Evolutionary conservation across 106 monocot genomes (phyloP).

Genomic region (Triglochin maritima): DNA sequence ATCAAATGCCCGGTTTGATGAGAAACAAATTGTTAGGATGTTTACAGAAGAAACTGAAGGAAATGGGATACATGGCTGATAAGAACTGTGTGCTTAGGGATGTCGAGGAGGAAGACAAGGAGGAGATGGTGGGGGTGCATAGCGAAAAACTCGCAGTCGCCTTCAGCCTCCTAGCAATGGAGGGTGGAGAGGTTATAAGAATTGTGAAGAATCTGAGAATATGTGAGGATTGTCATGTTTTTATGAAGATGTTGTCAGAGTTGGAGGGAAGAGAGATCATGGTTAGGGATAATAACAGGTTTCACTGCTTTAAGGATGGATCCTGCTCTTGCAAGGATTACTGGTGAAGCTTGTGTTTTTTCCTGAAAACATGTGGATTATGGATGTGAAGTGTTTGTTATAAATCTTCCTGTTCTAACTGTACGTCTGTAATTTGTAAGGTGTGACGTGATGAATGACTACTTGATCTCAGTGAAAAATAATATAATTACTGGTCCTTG

Average conservation of each 20-base stretch:
- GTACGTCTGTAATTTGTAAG: no score
- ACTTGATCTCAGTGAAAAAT: no score
- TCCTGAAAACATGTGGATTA: no score
- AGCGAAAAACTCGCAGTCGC: constrained; percentile 29
- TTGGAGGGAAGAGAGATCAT: constrained; percentile 28
- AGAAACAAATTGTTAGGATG: constrained; percentile 12
- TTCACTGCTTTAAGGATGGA: constrained; percentile 27
- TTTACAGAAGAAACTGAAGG: constrained; percentile 14
- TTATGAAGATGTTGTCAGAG: constrained; percentile 27
- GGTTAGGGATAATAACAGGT: constrained; percentile 36
- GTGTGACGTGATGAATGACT: no score
- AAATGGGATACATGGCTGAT: constrained; percentile 17
- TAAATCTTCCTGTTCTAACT: no score
- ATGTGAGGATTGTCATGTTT: constrained; percentile 28
- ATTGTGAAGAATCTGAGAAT: constrained; percentile 39
- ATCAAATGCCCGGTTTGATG: constrained; percentile 2
- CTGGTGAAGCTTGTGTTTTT: constrained; percentile 9
- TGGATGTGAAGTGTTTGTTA: no score
- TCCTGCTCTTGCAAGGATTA: constrained; percentile 26
- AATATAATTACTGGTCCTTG: no score
- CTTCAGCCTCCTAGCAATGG: constrained; percentile 15
- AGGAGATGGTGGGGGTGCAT: constrained; percentile 27
- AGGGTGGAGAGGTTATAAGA: constrained; percentile 8
- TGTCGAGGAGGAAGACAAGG: constrained; percentile 35
- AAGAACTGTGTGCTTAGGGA: constrained; percentile 22